A percentile compares a stretch with the other conserved stretches of the same genome.
These are phyloP conservation scores for Xylariaceae sp. DNA, from an alignment of 2,329 filamentous ascomycete genomes.

Conservation along the genomic window DNA sequence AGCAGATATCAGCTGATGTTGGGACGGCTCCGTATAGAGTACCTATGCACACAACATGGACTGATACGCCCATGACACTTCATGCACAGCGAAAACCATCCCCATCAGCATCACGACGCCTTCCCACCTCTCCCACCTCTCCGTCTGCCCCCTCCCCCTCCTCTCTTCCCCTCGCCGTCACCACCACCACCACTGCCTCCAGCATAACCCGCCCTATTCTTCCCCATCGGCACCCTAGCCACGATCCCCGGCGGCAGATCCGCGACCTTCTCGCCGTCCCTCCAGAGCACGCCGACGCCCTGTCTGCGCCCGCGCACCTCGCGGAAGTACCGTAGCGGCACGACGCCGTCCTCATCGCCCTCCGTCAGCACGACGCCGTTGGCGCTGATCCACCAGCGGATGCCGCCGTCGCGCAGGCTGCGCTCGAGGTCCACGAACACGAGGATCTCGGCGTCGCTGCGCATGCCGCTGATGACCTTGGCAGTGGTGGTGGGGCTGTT, in stretches of 20 bases:
- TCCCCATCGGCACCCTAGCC: conserved; percentile 50
- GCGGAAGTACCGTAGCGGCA: conserved; percentile 70
- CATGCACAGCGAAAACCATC: neutral
- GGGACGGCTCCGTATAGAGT: no score
- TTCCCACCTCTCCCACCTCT: neutral
- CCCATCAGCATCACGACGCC: neutral
- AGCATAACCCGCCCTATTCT: conserved; percentile 41
- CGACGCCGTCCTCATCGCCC: conserved; percentile 59
- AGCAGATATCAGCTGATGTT: no score
- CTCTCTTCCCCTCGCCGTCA: conserved; percentile 24
- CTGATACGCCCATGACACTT: no score
- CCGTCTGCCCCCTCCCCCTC: conserved; percentile 26
- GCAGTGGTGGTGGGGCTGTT: conserved; percentile 26
- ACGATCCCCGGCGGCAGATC: conserved; percentile 67
- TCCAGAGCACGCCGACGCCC: conserved; percentile 68
- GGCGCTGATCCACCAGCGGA: conserved; percentile 78
- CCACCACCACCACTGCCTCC: conserved; percentile 44
- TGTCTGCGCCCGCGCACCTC: conserved; percentile 66
- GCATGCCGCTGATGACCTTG: conserved; percentile 77
- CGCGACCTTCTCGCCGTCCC: conserved; percentile 66
- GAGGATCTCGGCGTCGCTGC: conserved; percentile 73
- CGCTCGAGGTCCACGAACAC: conserved; percentile 74
- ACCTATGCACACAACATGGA: neutral
- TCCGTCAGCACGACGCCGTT: conserved; percentile 75
- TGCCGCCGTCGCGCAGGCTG: conserved; percentile 61